Evolutionary conservation across 176 grass and related monocot species (phyloP).

Genomic region (Oryza rufipogon): DNA sequence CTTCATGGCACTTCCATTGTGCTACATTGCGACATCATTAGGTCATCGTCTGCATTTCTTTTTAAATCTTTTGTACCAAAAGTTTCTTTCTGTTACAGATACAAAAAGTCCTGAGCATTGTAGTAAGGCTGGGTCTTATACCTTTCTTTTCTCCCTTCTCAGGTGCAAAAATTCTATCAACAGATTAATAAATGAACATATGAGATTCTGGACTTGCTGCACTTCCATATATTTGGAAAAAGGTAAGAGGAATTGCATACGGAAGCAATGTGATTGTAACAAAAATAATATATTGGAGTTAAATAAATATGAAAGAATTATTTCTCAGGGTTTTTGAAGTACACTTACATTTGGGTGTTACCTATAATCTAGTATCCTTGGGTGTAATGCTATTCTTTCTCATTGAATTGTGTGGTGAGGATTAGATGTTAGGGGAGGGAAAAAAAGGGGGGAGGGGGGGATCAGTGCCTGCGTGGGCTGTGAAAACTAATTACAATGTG

Average conservation of each 20-base stretch:
- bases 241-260: background rate
- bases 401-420: conserved; percentile 50
- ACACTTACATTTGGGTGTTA: conserved; percentile 63
- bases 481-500: conserved; percentile 57
- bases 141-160: conserved; percentile 18
- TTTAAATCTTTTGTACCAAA: background rate
- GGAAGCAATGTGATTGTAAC: background rate
- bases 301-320: conserved; percentile 62
- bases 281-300: conserved; percentile 41
- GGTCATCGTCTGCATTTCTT: background rate
- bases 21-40: conserved; percentile 31
- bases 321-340: conserved; percentile 48
- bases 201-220: background rate
- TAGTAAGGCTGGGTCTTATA: background rate
- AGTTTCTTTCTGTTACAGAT: background rate
- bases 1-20: conserved; percentile 16
- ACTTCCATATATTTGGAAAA: background rate
- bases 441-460: conserved; percentile 4
- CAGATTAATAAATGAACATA: background rate
- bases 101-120: background rate
- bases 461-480: conserved; percentile 44
- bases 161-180: conserved; percentile 7
- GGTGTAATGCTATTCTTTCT: conserved; percentile 51
- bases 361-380: conserved; percentile 49
- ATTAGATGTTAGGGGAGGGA: conserved; percentile 54